Base-by-base conservation (phyloP, 257 asterid species). In the Lycium barbarum region DNA sequence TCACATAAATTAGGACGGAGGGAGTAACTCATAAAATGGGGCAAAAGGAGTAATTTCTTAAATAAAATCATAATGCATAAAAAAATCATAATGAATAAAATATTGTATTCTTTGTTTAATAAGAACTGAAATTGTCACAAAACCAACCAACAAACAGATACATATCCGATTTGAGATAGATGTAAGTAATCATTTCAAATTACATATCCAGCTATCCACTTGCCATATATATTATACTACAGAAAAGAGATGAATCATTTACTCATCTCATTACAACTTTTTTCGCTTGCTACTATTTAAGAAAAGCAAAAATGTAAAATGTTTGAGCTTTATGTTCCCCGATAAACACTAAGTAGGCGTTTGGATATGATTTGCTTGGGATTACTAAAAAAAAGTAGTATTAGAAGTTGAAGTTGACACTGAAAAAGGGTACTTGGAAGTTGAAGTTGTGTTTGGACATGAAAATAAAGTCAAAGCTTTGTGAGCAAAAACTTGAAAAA, bases 101-200 rank as follows among this genome's bases (percentile, higher is more conserved):
- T 36, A 67, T 9, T 67, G 80, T n/a, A 6, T 38, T 11, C 80
- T 73, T 45, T n/a, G 59, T 20, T 73, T 73, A n/a, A 45, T 45
- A 11, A 45, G 80, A n/a, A 45, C 1, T n/a, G n/a, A 45, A n/a
- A 45, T 20, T 45, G 59, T n/a, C 58, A 45, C 59, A 45, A 45
- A 73, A 73, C 80, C 80, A 20, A n/a, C 36, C 40, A 45, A 73
- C 80, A 67, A n/a, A 40, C 40, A n/a, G 80, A 45, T 73, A 45
- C 9, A 73, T 45, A 45, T 20, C 74, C 74, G 36, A 67, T 67
- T 67, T 67, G 74, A 66, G 74, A 67, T 13, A 67, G 49, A n/a
- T 6, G n/a, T 73, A 47, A n/a, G n/a, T 73, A 47, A n/a, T 20
- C 80, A n/a, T 20, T 20, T 53, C 9, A 47, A n/a, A 73, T 33